A percentile compares a stretch with the other conserved stretches of the same genome.
These are phyloP conservation scores for Dactylellina haptotyla DNA, from an alignment of 2,329 filamentous ascomycete species.

Conservation along the genomic window DNA sequence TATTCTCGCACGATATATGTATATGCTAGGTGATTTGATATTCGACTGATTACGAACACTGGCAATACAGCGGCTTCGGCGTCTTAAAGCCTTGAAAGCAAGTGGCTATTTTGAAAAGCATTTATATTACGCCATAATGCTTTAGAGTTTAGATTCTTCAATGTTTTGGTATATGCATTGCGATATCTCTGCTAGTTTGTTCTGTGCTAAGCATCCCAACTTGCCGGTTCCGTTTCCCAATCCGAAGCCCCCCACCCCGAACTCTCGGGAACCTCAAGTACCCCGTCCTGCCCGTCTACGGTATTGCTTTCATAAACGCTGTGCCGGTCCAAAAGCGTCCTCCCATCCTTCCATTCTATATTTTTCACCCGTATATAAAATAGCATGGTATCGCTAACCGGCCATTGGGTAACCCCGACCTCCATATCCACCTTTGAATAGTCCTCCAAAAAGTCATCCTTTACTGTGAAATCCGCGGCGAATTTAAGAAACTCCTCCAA, in stretches of 20 bases:
- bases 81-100: too few relatives aligned
- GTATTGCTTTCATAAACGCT: neutral
- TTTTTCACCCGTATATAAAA: neutral
- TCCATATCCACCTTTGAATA: constrained; percentile 14
- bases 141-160: too few relatives aligned
- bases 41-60: too few relatives aligned
- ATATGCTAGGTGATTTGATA: too few relatives aligned
- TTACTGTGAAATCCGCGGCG: neutral
- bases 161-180: too few relatives aligned
- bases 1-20: too few relatives aligned
- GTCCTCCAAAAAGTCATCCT: neutral
- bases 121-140: too few relatives aligned
- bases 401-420: neutral
- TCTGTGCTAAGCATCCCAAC: too few relatives aligned
- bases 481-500: constrained; percentile 10
- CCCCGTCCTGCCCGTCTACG: neutral
- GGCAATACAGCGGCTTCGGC: too few relatives aligned
- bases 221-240: too few relatives aligned
- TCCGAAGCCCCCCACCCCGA: neutral
- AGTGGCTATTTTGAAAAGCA: too few relatives aligned
- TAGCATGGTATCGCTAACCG: neutral
- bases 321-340: neutral
- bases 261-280: neutral
- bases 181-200: too few relatives aligned
- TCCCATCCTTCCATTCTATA: constrained; percentile 4